Evolutionary conservation across 2,329 filamentous ascomycete genomes (phyloP), one percentile per base, ranked within the genome.

Genomic region (Metarhizium rileyi): DNA sequence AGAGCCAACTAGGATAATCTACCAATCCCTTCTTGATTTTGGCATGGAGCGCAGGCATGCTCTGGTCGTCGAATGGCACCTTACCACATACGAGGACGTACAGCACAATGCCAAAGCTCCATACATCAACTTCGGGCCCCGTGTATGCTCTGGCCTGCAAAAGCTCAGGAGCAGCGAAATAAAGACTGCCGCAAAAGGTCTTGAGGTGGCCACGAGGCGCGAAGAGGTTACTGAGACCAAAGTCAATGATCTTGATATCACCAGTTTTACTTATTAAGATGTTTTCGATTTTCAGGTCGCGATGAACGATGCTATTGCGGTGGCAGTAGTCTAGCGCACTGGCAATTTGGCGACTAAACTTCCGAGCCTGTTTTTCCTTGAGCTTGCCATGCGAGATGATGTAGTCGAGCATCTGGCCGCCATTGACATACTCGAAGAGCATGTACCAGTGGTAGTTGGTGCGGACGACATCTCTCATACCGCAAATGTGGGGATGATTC

Each of bases 381-480:
- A 98, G 75, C 62, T 94, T 87, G 51, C 91, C 93, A 63, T 98
- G 93, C 3, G 90, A 96, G 64, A 98, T 98, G 66, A 98, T 98
- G 70, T 97, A 98, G 72, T 98, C 93, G 53, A 98, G 82, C 93
- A 98, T 97, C 70, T 98, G 93, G 18, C 93, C 93, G 44, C 93
- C 93, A 63, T 98, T 96, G 68, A 98, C 93, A 66, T 93, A 96
- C 71, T 98, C 93, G 63, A 95, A 98, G 47, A 98, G 82, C 93
- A 98, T 98, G 70, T 98, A 98, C 93, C 93, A 98, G 69, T 98
- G 93, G 66, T 96, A 93, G 62, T 93, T 91, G 46, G 93, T 97
- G 51, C 90, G 85, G 50, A 97, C 86, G 25, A 96, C 90, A 70
- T 98, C 93, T 56, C 90, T 83, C 78, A 98, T 87, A 52, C 87